A percentile compares a stretch with the other conserved stretches of the same genome.
Conservation (phyloP, 352 stramenopile species). For the Globisporangium nagaii region DNA sequence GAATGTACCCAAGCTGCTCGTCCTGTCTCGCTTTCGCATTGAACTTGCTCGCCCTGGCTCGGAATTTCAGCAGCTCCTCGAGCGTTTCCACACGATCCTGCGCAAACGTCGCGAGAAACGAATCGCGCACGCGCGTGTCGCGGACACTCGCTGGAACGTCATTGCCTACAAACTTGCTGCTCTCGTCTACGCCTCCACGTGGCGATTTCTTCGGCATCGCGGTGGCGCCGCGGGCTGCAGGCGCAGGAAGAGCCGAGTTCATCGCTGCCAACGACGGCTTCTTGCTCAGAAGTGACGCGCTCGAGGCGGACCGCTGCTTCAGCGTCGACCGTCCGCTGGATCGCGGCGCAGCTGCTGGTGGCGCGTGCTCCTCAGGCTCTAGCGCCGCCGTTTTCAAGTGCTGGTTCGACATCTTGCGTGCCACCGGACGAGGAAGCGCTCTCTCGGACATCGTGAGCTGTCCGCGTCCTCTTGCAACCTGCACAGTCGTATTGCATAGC, state of each 20-base stretch:
- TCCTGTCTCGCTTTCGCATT: conserved; percentile 50
- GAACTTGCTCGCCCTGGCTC: conserved; percentile 66
- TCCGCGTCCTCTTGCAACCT: conserved; percentile 10
- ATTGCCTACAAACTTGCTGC: conserved; percentile 3
- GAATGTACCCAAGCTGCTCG: conserved; percentile 50
- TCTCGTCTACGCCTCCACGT: neutral
- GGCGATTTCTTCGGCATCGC: conserved; percentile 2
- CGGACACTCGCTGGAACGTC: neutral
- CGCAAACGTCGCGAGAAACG: conserved; percentile 28
- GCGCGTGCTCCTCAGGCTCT: conserved; percentile 2
- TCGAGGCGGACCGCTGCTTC: conserved; percentile 10
- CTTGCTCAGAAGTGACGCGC: conserved; percentile 11
- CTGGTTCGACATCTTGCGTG: conserved; percentile 14
- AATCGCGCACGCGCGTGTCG: conserved; percentile 22
- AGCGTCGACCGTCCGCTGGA: conserved; percentile 10
- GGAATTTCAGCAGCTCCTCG: conserved; percentile 47
- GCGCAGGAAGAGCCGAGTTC: neutral
- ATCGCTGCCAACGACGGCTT: neutral
- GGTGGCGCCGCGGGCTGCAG: neutral
- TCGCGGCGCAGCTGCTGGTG: conserved; percentile 1
- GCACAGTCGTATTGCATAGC: neutral
- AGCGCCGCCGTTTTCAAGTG: neutral
- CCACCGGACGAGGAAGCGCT: conserved; percentile 10
- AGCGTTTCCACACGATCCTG: conserved; percentile 30
- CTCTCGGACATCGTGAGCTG: conserved; percentile 13